Evolutionary conservation across 352 stramenopile species (phyloP).

Genomic region (Blastocystis sp.): DNA sequence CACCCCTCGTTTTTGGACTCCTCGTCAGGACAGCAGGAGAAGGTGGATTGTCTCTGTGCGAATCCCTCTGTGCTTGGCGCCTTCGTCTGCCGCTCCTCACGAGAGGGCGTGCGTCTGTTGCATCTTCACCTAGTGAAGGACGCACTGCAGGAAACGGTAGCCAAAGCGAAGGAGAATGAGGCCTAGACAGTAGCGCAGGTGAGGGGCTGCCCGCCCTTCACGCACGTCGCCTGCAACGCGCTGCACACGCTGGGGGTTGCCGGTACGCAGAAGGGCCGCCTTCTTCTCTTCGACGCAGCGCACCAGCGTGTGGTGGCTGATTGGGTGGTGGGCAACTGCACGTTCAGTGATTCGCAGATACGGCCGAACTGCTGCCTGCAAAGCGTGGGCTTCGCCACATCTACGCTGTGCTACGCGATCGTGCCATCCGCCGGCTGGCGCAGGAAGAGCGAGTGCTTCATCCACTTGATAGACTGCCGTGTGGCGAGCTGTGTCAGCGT

Average conservation of each 20-base stretch:
- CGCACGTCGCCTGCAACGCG: neutral
- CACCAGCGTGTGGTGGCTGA: neutral
- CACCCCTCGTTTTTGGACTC: no score
- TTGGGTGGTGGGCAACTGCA: neutral
- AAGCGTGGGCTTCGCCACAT: neutral
- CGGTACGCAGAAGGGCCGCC: neutral
- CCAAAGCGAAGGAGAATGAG: neutral
- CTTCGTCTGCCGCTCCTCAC: neutral
- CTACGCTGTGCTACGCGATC: neutral
- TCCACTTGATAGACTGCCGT: neutral
- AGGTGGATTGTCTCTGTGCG: neutral
- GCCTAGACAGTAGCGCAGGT: neutral
- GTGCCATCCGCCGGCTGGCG: neutral
- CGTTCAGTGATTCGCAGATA: neutral
- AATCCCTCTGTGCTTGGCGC: neutral
- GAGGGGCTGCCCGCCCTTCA: neutral
- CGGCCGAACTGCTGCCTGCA: neutral
- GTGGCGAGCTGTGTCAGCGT: neutral
- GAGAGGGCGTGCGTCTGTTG: neutral
- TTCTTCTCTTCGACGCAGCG: neutral
- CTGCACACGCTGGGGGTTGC: neutral
- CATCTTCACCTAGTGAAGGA: neutral
- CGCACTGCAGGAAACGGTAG: neutral
- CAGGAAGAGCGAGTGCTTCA: neutral
- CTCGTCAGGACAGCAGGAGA: no score